A percentile compares a stretch with the other conserved stretches of the same genome.
Conservation (phyloP, 345 rosid species). For the Odontarrhena argentea region DNA sequence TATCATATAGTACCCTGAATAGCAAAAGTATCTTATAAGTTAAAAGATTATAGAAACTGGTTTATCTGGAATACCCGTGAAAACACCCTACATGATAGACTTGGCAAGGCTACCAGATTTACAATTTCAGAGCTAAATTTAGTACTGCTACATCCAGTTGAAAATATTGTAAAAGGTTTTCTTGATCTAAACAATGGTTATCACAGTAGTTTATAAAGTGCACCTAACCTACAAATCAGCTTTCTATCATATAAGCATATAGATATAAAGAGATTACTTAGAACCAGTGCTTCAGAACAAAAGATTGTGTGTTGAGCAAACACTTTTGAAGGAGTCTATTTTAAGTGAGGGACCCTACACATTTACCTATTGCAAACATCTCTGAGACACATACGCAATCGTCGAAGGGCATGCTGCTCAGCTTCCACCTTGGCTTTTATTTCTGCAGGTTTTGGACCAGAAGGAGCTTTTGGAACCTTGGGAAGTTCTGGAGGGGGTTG, state of each 20-base stretch:
- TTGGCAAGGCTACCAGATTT: background rate
- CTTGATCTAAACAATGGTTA: background rate
- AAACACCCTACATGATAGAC: constrained; percentile 10
- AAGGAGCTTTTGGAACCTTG: constrained; percentile 71
- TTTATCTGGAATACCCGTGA: constrained; percentile 1
- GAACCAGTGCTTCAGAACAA: constrained; percentile 1
- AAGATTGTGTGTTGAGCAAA: constrained; percentile 6
- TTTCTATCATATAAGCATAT: background rate
- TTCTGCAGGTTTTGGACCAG: constrained; percentile 93
- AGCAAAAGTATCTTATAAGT: constrained; percentile 20
- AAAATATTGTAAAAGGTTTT: background rate
- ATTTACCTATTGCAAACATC: constrained; percentile 94
- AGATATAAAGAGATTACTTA: background rate
- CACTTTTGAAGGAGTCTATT: constrained; percentile 5
- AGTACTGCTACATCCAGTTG: constrained; percentile 7
- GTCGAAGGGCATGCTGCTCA: constrained; percentile 98
- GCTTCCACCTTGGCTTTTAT: constrained; percentile 93
- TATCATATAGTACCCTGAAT: constrained; percentile 83
- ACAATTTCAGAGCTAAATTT: background rate
- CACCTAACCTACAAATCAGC: constrained; percentile 8
- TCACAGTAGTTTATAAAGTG: background rate
- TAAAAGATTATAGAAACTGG: background rate
- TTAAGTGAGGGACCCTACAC: constrained; percentile 13
- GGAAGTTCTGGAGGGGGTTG: constrained; percentile 73
- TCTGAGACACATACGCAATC: constrained; percentile 97